Conservation (phyloP, 495 filamentous ascomycete species). For the Neurospora tetraspora region DNA sequence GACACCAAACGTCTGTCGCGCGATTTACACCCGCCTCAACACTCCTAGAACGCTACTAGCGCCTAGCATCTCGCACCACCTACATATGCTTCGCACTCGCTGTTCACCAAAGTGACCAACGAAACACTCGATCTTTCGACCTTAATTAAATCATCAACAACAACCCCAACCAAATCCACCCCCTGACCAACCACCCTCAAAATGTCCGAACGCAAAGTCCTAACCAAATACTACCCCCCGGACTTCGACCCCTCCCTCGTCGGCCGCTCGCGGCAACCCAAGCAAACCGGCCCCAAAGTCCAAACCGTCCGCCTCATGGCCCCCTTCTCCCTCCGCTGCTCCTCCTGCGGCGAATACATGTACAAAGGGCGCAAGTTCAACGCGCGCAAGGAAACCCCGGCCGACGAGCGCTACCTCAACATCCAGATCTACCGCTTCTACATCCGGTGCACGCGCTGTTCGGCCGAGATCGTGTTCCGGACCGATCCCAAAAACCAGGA, state of each 20-base stretch:
- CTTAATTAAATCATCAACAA: neutral
- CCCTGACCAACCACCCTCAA: constrained; percentile 13
- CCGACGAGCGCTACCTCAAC: constrained; percentile 75
- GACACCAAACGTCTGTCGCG: neutral
- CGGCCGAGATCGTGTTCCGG: constrained; percentile 82
- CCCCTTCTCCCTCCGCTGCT: constrained; percentile 90
- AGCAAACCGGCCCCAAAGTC: constrained; percentile 66
- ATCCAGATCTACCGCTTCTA: constrained; percentile 92
- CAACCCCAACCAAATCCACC: neutral
- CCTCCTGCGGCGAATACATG: constrained; percentile 87
- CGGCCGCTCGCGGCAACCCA: constrained; percentile 54
- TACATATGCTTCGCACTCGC: neutral
- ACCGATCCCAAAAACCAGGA: constrained; percentile 95
- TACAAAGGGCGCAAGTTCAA: constrained; percentile 97
- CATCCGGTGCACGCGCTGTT: constrained; percentile 88
- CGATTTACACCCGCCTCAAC: neutral
- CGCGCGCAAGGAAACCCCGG: constrained; percentile 82
- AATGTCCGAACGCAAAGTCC: constrained; percentile 93
- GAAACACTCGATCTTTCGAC: neutral
- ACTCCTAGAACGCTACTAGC: neutral
- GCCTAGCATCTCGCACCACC: neutral
- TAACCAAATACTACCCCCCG: constrained; percentile 79
- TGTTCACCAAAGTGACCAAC: neutral
- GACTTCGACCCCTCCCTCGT: constrained; percentile 90
- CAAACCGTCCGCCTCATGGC: constrained; percentile 95